Conservation (phyloP, 2,329 filamentous ascomycete genomes). For the Claviceps sp. region DNA sequence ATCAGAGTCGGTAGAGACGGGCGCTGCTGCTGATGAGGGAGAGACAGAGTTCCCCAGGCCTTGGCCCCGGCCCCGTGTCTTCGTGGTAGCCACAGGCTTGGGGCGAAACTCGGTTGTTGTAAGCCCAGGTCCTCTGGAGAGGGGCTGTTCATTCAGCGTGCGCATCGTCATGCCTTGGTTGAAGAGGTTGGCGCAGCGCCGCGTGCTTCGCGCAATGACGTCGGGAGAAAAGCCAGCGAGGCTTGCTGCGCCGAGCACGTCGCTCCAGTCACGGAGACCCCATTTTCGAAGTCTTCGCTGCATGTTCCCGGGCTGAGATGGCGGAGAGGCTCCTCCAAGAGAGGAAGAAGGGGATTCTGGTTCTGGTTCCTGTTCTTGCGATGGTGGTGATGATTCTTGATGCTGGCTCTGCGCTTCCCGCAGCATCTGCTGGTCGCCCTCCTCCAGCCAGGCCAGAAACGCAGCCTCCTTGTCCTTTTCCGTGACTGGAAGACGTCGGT, state of each 20-base stretch:
- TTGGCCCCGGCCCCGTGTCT: too few relatives aligned
- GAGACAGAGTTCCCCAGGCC: slow-evolving; percentile 1
- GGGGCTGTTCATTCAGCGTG: slow-evolving; percentile 30
- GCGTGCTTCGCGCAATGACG: slow-evolving; percentile 54
- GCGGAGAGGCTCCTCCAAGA: background rate
- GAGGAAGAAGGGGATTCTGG: background rate
- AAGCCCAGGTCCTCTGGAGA: slow-evolving; percentile 11
- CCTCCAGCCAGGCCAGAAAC: slow-evolving; percentile 21
- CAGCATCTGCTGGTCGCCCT: slow-evolving; percentile 12
- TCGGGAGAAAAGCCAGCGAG: slow-evolving; percentile 54
- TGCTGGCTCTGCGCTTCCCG: background rate
- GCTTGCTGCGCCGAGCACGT: slow-evolving; percentile 67
- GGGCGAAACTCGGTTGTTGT: slow-evolving; percentile 18
- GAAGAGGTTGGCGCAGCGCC: slow-evolving; percentile 66
- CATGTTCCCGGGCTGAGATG: slow-evolving; percentile 2
- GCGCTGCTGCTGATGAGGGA: slow-evolving; percentile 8
- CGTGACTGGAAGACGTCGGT: slow-evolving; percentile 17
- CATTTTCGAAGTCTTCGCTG: slow-evolving; percentile 20
- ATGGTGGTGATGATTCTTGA: background rate
- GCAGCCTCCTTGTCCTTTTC: slow-evolving; percentile 16
- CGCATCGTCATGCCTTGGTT: slow-evolving; percentile 55
- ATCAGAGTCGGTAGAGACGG: slow-evolving; percentile 7
- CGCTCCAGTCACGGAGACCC: slow-evolving; percentile 65
- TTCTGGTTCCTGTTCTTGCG: background rate
- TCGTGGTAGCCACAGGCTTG: slow-evolving; percentile 10